Evolutionary conservation across 2,329 filamentous ascomycete genomes (phyloP), one percentile per base, ranked within the genome.

Genomic region (Phyllosticta paracitricarpa): DNA sequence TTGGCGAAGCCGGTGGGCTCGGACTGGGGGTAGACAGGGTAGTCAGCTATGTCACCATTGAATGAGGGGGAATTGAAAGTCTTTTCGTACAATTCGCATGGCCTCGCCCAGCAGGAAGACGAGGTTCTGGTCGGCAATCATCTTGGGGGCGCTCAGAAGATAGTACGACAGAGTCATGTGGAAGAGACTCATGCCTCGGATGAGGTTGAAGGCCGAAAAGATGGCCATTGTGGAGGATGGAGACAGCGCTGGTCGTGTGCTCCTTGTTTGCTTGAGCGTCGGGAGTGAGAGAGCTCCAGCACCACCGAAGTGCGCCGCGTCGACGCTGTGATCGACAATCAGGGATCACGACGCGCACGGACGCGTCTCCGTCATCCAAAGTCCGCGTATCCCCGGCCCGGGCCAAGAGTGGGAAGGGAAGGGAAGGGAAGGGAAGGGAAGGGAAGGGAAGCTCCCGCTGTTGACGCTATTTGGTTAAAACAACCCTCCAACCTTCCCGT

Each of bases 81-180:
- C 24, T 22, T 22, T 9, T 69, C 80, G 62, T 80, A 93, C 90
- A 72, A 96, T 82, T 67, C 87, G 84, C 85, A 95, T 89, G 59
- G 89, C 85, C 74, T 95, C 88, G 60, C 91, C 91, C 26, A 96
- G 77, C 30, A 96, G 82, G 67, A 85, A 89, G 56, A 96, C 89
- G 24, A 96, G 74, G 58, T 87, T 85, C 69, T 95, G 90, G 70
- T 93, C 87, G 56, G 89, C 85, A 68, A 97, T 81, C 53, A 83
- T 80, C 64, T 78, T 77, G 5, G 92, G 92, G 62, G 82, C 86
- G 52, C 84, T 87, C 68, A 95, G 81, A 77, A 97, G 88, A 78
- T 94, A 90, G 75, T 87, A 91, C 68, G 87, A 91, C 56, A 94
- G 79, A 5, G 89, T 89, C 65, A 96, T 75, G 76, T 96, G 89